Base-by-base conservation (phyloP, 495 filamentous ascomycete species). In the Penicillium nucicola region DNA sequence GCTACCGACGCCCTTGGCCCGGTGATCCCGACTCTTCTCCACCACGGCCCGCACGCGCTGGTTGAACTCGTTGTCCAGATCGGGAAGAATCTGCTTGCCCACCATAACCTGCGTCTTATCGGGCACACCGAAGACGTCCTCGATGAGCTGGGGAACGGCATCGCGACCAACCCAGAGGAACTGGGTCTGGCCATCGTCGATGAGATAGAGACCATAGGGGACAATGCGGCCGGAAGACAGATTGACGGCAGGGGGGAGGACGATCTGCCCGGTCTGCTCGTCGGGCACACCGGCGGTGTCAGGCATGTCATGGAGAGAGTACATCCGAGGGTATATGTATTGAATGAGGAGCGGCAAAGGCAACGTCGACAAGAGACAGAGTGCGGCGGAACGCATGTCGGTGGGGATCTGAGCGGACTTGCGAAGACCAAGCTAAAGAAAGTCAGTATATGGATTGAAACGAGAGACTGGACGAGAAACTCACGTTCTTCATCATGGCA, bases 251-350 rank as follows among this genome's bases (percentile, higher is more conserved):
- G 87, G 90, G 10, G 93, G 93, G 10, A 98, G 83, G 18, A 87
- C 74, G 49, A 92, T 97, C 60, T 93, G 89, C 50, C 90, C 89
- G 0, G 87, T 96, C 53, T 86, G 77, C 22, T 85, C 79, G 62
- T 97, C 88, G 1, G 91, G 88, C 25, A 92, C 68, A 42, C 93
- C 93, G 5, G 91, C 90, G 52, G 83, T 84, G 69, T 96, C 90
- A n/a, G 93, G 91, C 93, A 98, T 97, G 69, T 97, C 92, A 58
- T 97, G 92, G 34, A 97, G 80, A 4, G 90, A 95, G 74, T 95
- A 96, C 60, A 97, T 79, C 55, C 83, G 84, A 14, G 92, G 92
- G 73, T 97, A 95, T 57, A 98, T 95, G 74, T 96, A 97, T 74
- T 96, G 93, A 57, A 97, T 92, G 56, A 98, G 71, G 17, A 98